Base-by-base conservation (phyloP, 2,329 filamentous ascomycete species). In the Pezicula radicicola region DNA sequence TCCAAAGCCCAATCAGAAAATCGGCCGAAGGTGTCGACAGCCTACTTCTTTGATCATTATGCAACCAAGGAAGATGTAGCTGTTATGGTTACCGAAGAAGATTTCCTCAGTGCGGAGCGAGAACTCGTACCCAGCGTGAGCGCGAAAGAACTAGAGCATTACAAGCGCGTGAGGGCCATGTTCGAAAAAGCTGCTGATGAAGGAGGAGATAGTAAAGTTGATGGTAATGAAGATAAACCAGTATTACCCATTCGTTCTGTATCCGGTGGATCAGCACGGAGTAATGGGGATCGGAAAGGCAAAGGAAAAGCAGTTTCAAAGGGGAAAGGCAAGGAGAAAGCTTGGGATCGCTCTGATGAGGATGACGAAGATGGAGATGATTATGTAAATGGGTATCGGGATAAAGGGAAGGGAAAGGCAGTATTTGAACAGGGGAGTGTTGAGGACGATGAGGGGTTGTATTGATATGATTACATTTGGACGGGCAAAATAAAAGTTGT, bases 111-210 rank as follows among this genome's bases (percentile, higher is more conserved):
- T 25, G 94, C 94, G 1, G 85, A 93, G 63, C 75, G 75, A 41
- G 94, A 97, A 72, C 79, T 99, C 39, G 86, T 97, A n/a, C 92
- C 92, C 15, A 92, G 87, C 72, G 94, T 99, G 48, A 96, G 91
- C 64, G 85, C 88, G 10, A 93, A 96, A 56, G 94, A 99, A 72
- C 74, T 99, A 39, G 81, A 87, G 45, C 94, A 99, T 67, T 99
- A 97, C 63, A 89, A 96, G 66, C 75, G 81, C 1, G 93, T 99
- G 6, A 78, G 94, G 37, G 83, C 80, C 16, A 81, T 84, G 16
- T 99, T 99, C 65, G 94, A 99, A 66, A 87, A 87, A 9, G 72
- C 68, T 5, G 69, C 42, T 45, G 25, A 25, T 45, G 42, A 45
- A 15, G 42, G 67, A 36, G 67, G 70, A 1, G 72, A 72, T 45